Percentiles rank a stretch among this genome's conserved stretches.
Conservation (phyloP, 1,139 yeast genomes). For the Candida labiduridarum region DNA sequence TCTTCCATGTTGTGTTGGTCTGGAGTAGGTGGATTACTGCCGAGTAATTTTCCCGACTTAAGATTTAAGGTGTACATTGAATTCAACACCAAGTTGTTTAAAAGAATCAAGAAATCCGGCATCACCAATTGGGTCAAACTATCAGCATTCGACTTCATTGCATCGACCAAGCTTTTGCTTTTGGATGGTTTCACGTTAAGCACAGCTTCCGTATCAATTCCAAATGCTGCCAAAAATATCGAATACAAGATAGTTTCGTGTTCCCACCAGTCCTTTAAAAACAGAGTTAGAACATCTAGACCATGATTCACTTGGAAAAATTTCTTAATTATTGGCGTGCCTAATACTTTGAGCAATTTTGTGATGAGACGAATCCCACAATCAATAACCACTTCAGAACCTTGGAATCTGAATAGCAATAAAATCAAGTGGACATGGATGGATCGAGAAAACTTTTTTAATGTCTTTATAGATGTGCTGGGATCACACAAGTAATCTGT, state of each 20-base stretch:
- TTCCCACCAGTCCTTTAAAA: conserved; percentile 49
- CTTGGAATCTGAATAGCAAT: conserved; percentile 48
- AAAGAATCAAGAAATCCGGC: conserved; percentile 42
- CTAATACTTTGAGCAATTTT: conserved; percentile 48
- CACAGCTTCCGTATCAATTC: conserved; percentile 24
- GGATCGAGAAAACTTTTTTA: conserved; percentile 55
- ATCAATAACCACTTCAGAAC: conserved; percentile 41
- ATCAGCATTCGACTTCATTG: conserved; percentile 15
- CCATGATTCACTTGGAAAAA: conserved; percentile 60
- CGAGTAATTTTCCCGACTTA: conserved; percentile 37
- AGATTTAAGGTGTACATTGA: conserved; percentile 36
- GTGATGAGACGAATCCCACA: conserved; percentile 54
- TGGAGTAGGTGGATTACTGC: conserved; percentile 42
- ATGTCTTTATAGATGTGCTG: conserved; percentile 34
- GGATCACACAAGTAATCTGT: conserved; percentile 35
- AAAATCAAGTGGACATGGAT: conserved; percentile 69
- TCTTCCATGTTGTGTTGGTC: conserved; percentile 15
- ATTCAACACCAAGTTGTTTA: conserved; percentile 43
- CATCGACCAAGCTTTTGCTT: conserved; percentile 11
- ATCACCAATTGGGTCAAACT: conserved; percentile 27
- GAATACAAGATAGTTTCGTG: conserved; percentile 36
- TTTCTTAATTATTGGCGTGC: conserved; percentile 46
- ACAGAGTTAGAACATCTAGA: conserved; percentile 50
- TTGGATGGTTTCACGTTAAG: neutral
- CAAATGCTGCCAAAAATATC: conserved; percentile 46